Percentiles rank a stretch among this genome's conserved stretches.
Conservation (phyloP, 78 protist genomes). For the Pigoraptor vietnamica region DNA sequence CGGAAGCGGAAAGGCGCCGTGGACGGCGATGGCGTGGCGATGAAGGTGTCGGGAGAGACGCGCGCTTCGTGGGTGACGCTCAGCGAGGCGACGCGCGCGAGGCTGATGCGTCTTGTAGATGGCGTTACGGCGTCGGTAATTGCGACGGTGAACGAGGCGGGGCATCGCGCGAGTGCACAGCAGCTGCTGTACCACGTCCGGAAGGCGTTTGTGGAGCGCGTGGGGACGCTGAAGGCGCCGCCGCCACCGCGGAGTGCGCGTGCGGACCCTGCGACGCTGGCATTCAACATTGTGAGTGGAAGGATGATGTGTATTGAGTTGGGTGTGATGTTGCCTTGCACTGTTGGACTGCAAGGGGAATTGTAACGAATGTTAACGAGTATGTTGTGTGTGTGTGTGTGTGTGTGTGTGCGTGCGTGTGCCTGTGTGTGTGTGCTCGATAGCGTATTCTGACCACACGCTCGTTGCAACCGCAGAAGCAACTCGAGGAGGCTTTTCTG, state of each 20-base stretch:
- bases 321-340: no score
- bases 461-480: not conserved
- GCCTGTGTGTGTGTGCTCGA: not conserved
- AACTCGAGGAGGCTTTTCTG: not conserved
- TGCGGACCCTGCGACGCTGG: not conserved
- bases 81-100: not conserved
- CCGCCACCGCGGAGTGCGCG: not conserved
- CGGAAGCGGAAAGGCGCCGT: no score
- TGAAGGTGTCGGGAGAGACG: no score
- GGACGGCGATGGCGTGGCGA: no score
- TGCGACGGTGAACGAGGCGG: not conserved
- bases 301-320: not conserved
- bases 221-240: not conserved
- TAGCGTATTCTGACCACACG: not conserved
- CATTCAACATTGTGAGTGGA: not conserved
- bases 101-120: not conserved
- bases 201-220: not conserved
- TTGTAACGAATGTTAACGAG: no score
- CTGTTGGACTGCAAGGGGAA: no score
- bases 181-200: not conserved
- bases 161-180: not conserved
- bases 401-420: no score
- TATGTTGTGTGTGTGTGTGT: no score
- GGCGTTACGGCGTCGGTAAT: not conserved
- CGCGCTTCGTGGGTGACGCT: not conserved